Conservation (phyloP, 768 basidiomycete genomes). For the Daedaleopsis sinensis region DNA sequence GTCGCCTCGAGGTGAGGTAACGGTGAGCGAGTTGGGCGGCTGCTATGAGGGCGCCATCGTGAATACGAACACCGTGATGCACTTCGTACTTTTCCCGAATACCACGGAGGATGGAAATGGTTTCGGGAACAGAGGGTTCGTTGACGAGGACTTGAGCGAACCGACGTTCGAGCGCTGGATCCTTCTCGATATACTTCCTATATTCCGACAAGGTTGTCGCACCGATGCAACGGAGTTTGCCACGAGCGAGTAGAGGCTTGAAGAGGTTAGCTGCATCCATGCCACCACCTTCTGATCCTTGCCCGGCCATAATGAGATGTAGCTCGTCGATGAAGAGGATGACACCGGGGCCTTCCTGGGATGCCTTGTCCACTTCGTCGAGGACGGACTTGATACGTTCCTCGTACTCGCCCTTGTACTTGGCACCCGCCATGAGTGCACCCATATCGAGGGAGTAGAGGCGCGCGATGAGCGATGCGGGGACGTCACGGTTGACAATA, state of each 20-base stretch:
- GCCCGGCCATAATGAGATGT: constrained; percentile 92
- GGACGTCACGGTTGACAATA: constrained; percentile 93
- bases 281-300: constrained; percentile 79
- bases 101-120: constrained; percentile 92
- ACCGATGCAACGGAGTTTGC: constrained; percentile 77
- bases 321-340: constrained; percentile 96
- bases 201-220: constrained; percentile 95
- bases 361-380: constrained; percentile 89
- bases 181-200: constrained; percentile 90
- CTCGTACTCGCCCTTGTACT: constrained; percentile 96
- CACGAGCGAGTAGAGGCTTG: constrained; percentile 90
- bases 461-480: constrained; percentile 68
- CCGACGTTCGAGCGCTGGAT: constrained; percentile 87
- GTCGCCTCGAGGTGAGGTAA: constrained; percentile 79
- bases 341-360: constrained; percentile 74
- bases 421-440: constrained; percentile 90
- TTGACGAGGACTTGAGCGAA: constrained; percentile 94
- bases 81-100: constrained; percentile 91
- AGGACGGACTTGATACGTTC: constrained; percentile 93
- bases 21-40: constrained; percentile 93
- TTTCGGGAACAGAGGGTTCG: constrained; percentile 86
- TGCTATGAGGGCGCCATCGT: constrained; percentile 84
- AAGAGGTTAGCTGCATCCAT: constrained; percentile 95
- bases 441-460: constrained; percentile 93
- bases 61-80: constrained; percentile 87